Conservation (phyloP, 495 filamentous ascomycete genomes). For the Penicillium goetzii region DNA sequence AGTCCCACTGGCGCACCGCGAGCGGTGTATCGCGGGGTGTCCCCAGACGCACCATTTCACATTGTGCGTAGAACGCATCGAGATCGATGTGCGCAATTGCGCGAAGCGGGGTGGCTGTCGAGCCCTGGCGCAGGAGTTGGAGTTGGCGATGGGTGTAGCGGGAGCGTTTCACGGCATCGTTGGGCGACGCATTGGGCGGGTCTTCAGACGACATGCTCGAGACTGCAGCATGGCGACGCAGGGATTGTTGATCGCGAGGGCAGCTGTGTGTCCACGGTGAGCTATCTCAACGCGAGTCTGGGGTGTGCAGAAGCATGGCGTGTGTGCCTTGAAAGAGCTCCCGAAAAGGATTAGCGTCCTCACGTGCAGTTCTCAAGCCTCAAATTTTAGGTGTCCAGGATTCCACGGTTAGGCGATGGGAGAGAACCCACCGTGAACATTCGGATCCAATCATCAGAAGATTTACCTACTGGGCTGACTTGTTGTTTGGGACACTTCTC, state of each 20-base stretch:
- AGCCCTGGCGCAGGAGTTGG: conserved; percentile 69
- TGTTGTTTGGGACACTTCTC: conserved; percentile 2
- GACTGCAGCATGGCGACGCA: conserved; percentile 28
- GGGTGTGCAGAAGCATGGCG: not conserved
- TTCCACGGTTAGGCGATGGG: conserved; percentile 5
- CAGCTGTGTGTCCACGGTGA: conserved; percentile 2
- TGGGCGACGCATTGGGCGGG: conserved; percentile 37
- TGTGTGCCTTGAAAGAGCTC: conserved; percentile 15
- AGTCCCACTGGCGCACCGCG: conserved; percentile 81
- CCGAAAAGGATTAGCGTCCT: conserved; percentile 24
- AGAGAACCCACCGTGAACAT: not conserved
- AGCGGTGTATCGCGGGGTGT: conserved; percentile 75
- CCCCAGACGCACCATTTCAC: conserved; percentile 84
- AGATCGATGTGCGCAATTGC: conserved; percentile 92
- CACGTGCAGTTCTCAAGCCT: conserved; percentile 27
- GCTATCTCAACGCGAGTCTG: not conserved
- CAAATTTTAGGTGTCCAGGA: conserved; percentile 8
- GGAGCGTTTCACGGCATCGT: conserved; percentile 56
- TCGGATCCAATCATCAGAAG: conserved; percentile 1
- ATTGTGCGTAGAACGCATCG: conserved; percentile 98
- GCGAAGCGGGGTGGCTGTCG: conserved; percentile 74
- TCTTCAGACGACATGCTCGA: conserved; percentile 33
- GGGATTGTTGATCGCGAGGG: not conserved
- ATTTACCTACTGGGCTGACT: not conserved
- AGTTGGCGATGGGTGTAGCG: conserved; percentile 86